Base-by-base conservation (phyloP, 805 yeast genomes). In the Wickerhamiella nectarea region DNA sequence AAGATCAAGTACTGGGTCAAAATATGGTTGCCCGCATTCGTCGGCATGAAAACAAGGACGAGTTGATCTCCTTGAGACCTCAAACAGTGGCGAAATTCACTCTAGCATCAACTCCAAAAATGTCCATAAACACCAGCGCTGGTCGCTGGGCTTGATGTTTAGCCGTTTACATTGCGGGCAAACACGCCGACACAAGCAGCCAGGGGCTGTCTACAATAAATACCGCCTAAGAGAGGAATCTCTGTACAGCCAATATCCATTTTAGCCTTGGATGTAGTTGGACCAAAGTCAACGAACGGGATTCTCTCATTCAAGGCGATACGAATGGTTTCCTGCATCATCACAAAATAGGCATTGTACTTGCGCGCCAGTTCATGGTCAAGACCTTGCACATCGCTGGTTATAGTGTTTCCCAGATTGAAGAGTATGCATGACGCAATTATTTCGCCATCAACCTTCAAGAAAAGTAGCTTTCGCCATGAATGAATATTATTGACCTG, bases 321-420 rank as follows among this genome's bases (percentile, higher is more conserved):
- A 18, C 55, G 53, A 20, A 67, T 65, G n/a, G 66, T 66, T 35
- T 63, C 60, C 52, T 67, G 70, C 71, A 67, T 67, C 71, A 67
- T 67, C 17, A 66, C 71, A 52, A 67, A 67, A 46, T 67, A 67
- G 3, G 69, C 70, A 46, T 64, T 66, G 48, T 61, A 62, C 36
- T 62, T 53, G 24, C 66, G 58, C 10, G 64, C 64, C 18, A 46
- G 48, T 15, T 65, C 70, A 39, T 65, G 67, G 41, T 67, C 64
- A 17, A 67, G 53, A 4, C 71, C 71, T 49, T 67, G 71, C 10
- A 67, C 54, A 47, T 67, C 71, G 6, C 69, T 63, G 2, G 71
- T 67, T 35, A 67, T 61, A 1, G 71, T 67, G 40, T 64, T 67
- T 2, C 71, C 71, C 20, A 67, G 54, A 38, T 68, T 46, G 55